Evolutionary conservation across 169 alveolate species (phyloP).

Genomic region (Pseudocohnilembus persalinus): DNA sequence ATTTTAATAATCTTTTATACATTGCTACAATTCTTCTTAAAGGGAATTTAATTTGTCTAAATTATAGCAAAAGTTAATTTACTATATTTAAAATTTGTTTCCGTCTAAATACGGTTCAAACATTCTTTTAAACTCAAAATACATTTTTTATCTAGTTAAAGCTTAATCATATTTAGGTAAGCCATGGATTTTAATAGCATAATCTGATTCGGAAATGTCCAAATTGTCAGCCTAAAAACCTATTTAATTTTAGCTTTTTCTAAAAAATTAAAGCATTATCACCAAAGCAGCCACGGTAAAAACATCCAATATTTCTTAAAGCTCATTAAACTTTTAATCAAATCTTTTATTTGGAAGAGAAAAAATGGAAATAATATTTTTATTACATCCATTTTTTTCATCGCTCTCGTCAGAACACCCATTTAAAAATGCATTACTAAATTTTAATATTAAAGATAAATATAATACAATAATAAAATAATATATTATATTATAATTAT

Average conservation of each 20-base stretch:
- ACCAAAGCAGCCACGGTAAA: not conserved
- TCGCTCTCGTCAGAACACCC: not conserved
- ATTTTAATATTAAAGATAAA: too few species aligned
- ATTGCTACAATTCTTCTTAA: too few species aligned
- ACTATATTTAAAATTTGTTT: too few species aligned
- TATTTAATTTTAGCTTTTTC: slow-evolving; percentile 6
- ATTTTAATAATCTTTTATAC: too few species aligned
- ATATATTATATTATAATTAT: too few species aligned
- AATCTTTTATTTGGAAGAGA: not conserved
- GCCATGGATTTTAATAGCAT: not conserved
- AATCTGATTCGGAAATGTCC: slow-evolving; percentile 15
- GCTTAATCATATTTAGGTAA: slow-evolving; percentile 1
- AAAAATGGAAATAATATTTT: not conserved
- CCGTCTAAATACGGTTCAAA: too few species aligned
- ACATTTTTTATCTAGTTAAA: not conserved
- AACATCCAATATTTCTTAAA: not conserved
- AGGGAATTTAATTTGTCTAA: too few species aligned
- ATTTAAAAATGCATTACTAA: not conserved
- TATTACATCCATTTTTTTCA: not conserved
- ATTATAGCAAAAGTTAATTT: too few species aligned
- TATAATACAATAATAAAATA: too few species aligned
- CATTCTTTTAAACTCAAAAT: too few species aligned
- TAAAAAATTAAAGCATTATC: not conserved
- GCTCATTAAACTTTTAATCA: not conserved
- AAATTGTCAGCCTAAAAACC: not conserved